phyloP scores from a whole-genome alignment of 768 basidiomycete species.

The Lanmaoa rubissima region DNA sequence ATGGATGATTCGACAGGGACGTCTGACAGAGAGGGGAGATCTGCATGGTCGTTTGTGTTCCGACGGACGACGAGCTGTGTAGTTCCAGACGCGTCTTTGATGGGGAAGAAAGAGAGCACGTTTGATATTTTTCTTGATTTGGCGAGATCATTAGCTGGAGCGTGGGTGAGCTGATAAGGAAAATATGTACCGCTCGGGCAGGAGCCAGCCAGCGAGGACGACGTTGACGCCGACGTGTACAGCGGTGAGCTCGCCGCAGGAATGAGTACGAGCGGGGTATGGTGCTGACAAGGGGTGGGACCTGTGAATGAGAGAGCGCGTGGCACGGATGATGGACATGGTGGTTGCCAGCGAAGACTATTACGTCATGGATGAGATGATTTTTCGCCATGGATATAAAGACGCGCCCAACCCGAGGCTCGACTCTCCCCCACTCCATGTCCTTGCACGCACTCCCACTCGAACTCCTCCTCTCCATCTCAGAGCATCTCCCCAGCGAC shows the following conservation, averaged over 20 bases:
- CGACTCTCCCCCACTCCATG: slow-evolving; percentile 22
- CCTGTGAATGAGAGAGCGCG: not conserved
- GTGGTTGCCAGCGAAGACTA: not conserved
- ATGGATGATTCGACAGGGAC: slow-evolving; percentile 80
- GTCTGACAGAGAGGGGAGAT: slow-evolving; percentile 48
- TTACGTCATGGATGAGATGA: slow-evolving; percentile 17
- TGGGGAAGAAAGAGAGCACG: slow-evolving; percentile 78
- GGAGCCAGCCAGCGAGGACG: slow-evolving; percentile 79
- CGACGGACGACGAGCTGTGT: slow-evolving; percentile 76
- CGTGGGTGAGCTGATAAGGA: slow-evolving; percentile 26
- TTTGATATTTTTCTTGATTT: slow-evolving; percentile 62
- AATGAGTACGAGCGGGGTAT: slow-evolving; percentile 58
- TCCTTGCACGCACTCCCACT: slow-evolving; percentile 48
- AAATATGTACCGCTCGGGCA: slow-evolving; percentile 68
- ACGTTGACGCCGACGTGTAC: slow-evolving; percentile 55
- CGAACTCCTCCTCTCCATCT: slow-evolving; percentile 61
- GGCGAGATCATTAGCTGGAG: slow-evolving; percentile 34
- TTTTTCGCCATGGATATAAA: not conserved
- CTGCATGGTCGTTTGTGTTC: slow-evolving; percentile 21
- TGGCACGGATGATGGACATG: slow-evolving; percentile 3
- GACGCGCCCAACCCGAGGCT: too few species aligned
- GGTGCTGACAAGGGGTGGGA: slow-evolving; percentile 42
- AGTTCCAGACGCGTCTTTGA: slow-evolving; percentile 75
- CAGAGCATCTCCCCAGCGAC: slow-evolving; percentile 32
- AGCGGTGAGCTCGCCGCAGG: slow-evolving; percentile 55